A percentile compares a stretch with the other conserved stretches of the same genome.
Conservation (phyloP, 2,329 filamentous ascomycete genomes). For the Diplodia scrobiculata region DNA sequence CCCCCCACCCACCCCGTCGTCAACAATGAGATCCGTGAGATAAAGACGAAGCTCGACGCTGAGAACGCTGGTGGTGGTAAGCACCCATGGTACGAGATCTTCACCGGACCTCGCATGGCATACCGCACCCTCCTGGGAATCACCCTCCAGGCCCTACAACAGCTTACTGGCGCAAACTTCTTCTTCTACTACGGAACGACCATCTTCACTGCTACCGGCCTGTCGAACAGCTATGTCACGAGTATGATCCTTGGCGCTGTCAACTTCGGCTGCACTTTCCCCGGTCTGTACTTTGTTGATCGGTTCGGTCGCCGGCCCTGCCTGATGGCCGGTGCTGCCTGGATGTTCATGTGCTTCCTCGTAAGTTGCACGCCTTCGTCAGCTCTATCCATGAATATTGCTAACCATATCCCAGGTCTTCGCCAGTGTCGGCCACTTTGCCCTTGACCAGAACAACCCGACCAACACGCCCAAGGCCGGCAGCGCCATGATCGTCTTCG, state of each 20-base stretch:
- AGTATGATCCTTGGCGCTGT: slow-evolving; percentile 53
- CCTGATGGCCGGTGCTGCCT: slow-evolving; percentile 50
- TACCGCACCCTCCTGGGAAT: slow-evolving; percentile 66
- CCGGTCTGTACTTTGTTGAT: slow-evolving; percentile 53
- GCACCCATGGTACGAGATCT: slow-evolving; percentile 67
- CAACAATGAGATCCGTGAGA: slow-evolving; percentile 57
- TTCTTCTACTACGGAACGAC: slow-evolving; percentile 48
- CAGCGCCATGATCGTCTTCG: slow-evolving; percentile 43
- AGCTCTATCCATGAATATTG: neutral
- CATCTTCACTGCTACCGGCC: slow-evolving; percentile 33
- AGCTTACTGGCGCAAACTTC: slow-evolving; percentile 60
- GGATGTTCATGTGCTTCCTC: slow-evolving; percentile 60
- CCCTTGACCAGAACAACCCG: slow-evolving; percentile 37
- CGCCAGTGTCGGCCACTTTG: slow-evolving; percentile 44
- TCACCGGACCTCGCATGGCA: slow-evolving; percentile 66
- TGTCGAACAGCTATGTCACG: slow-evolving; percentile 48
- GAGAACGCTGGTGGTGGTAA: slow-evolving; percentile 51
- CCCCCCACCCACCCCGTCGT: slow-evolving; percentile 59
- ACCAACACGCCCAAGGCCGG: slow-evolving; percentile 36
- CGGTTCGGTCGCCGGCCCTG: slow-evolving; percentile 53
- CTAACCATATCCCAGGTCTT: slow-evolving; percentile 47
- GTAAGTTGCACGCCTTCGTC: slow-evolving; percentile 30
- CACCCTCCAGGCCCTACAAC: slow-evolving; percentile 73
- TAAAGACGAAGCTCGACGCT: slow-evolving; percentile 58
- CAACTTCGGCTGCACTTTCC: slow-evolving; percentile 53